Evolutionary conservation across 176 grass and related monocot genomes (phyloP).

Genomic region (Oryza brachyantha): DNA sequence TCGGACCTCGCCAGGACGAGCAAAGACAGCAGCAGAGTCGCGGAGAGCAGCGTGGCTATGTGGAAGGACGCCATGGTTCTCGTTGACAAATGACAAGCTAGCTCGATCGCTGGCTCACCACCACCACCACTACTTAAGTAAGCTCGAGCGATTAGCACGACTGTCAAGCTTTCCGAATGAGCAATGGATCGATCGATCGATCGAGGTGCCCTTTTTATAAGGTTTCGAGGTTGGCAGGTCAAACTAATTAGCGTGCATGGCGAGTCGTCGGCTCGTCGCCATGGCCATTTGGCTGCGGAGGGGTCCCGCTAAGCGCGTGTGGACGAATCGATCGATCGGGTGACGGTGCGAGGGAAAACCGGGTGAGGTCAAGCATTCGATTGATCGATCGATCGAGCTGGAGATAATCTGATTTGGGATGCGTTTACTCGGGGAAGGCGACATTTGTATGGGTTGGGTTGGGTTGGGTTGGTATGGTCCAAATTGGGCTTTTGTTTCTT

Average conservation of each 20-base stretch:
- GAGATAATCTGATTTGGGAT: background rate
- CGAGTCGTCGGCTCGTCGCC: too few relatives aligned
- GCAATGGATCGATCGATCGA: background rate
- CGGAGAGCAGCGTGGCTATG: background rate
- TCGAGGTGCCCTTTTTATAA: conserved; percentile 34
- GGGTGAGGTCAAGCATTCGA: background rate
- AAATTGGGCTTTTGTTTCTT: conserved; percentile 2
- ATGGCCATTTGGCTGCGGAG: background rate
- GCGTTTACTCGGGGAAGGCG: conserved; percentile 9
- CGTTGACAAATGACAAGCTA: background rate
- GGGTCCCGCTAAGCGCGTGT: conserved; percentile 35
- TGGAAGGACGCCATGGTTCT: conserved; percentile 31
- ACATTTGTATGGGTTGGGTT: conserved; percentile 25
- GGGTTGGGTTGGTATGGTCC: conserved; percentile 29
- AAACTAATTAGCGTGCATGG: background rate
- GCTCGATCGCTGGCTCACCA: background rate
- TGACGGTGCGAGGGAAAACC: background rate
- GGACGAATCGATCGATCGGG: background rate
- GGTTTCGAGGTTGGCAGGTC: conserved; percentile 32
- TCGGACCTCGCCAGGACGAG: conserved; percentile 35
- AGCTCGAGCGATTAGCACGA: background rate
- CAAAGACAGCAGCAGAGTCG: conserved; percentile 42
- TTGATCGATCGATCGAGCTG: too few relatives aligned
- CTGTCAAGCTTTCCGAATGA: background rate
- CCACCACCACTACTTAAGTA: background rate